A percentile compares a stretch with the other conserved stretches of the same genome.
These are phyloP conservation scores for Thermothelomyces thermophilus DNA, from an alignment of 2,329 filamentous ascomycete species.

Conservation along the genomic window DNA sequence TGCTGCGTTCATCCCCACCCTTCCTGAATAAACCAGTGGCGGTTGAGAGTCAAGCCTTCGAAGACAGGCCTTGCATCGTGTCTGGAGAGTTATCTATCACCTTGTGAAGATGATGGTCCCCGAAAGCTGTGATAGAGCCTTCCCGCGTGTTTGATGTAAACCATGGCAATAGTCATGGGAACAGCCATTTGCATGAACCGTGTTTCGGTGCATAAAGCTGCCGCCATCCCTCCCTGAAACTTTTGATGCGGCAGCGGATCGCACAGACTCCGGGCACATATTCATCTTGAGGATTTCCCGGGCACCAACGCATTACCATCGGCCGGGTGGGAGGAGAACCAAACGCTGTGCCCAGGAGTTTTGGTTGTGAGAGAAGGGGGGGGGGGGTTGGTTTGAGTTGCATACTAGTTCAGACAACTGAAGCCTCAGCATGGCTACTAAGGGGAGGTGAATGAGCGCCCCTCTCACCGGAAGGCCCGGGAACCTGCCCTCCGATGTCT, in stretches of 20 bases:
- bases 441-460: not conserved
- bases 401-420: constrained; percentile 4
- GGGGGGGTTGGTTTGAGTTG: not conserved
- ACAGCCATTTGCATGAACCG: not conserved
- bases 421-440: constrained; percentile 5
- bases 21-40: no score
- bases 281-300: not conserved
- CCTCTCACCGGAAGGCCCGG: not conserved
- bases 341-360: constrained; percentile 1
- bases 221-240: not conserved
- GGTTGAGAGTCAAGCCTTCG: no score
- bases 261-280: not conserved
- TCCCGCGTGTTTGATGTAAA: not conserved
- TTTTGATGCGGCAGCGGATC: not conserved
- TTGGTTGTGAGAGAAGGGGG: no score
- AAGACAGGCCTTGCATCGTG: no score
- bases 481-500: not conserved
- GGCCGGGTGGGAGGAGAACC: not conserved
- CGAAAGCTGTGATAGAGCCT: no score
- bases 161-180: not conserved
- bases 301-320: not conserved
- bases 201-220: not conserved
- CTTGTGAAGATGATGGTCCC: no score
- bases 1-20: no score
- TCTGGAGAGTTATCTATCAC: no score